Percentiles rank a stretch among this genome's conserved stretches.
These are phyloP conservation scores for Pseudogymnoascus sp. DNA, from an alignment of 2,329 filamentous ascomycete species.

Conservation along the genomic window DNA sequence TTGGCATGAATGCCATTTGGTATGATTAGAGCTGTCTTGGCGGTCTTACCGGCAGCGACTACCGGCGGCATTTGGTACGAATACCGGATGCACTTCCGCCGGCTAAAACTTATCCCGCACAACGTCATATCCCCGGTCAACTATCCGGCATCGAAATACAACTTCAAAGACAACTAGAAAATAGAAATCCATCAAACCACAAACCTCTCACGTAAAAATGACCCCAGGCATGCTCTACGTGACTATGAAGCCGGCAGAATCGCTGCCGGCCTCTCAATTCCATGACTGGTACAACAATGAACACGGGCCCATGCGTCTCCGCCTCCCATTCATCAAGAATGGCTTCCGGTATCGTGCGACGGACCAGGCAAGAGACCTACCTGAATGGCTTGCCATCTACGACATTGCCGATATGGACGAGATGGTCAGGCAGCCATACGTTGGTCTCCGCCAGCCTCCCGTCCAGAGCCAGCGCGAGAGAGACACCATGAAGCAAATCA, in stretches of 20 bases:
- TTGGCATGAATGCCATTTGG: conserved; percentile 96
- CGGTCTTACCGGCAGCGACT: neutral
- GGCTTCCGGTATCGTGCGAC: conserved; percentile 69
- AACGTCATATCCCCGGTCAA: neutral
- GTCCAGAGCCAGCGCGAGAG: conserved; percentile 51
- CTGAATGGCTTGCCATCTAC: conserved; percentile 71
- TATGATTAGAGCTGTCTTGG: conserved; percentile 61
- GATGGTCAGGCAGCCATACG: conserved; percentile 63
- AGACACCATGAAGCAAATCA: conserved; percentile 54
- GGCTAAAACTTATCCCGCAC: neutral
- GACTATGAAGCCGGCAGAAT: conserved; percentile 69
- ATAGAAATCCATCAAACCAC: neutral
- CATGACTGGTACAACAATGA: conserved; percentile 95
- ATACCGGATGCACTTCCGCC: neutral
- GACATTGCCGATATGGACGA: conserved; percentile 68
- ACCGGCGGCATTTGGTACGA: neutral
- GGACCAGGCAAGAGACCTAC: conserved; percentile 45
- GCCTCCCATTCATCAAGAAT: conserved; percentile 64
- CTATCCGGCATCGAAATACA: neutral
- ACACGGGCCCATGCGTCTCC: conserved; percentile 73
- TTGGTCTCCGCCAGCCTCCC: conserved; percentile 48
- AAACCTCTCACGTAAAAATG: neutral
- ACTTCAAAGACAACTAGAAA: neutral
- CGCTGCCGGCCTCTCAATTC: conserved; percentile 55
- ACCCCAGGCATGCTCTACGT: conserved; percentile 67